Conservation (phyloP, 306 rosid genomes). For the Pyrus bretschneideri region DNA sequence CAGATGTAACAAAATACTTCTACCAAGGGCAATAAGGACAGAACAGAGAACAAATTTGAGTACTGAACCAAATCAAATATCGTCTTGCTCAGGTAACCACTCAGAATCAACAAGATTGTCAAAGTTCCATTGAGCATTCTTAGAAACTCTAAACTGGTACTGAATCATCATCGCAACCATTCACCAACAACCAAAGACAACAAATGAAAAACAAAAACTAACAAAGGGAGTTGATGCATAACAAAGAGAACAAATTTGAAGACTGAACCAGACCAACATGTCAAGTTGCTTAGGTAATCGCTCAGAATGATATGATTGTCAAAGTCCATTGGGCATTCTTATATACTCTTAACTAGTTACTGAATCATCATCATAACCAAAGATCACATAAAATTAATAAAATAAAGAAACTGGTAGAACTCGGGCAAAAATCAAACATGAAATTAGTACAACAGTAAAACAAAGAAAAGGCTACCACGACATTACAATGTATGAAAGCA, state of each 20-base stretch:
- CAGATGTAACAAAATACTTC: not conserved
- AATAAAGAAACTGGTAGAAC: not conserved
- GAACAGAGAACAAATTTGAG: not conserved
- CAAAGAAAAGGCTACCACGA: not conserved
- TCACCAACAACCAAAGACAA: not conserved
- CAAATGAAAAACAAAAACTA: not conserved
- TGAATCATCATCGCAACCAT: conserved; percentile 41
- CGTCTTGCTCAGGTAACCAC: conserved; percentile 49
- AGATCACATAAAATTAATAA: not conserved
- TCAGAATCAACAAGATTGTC: conserved; percentile 35
- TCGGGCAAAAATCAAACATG: not conserved
- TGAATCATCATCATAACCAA: conserved; percentile 42
- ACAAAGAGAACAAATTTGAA: not conserved
- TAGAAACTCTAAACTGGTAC: conserved; percentile 25
- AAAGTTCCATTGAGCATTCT: conserved; percentile 23
- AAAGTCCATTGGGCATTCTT: conserved; percentile 24
- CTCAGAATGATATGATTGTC: conserved; percentile 37
- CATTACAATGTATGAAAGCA: not conserved
- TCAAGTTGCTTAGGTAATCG: conserved; percentile 46
- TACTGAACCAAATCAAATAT: not conserved
- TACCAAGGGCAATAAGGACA: not conserved
- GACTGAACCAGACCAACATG: not conserved
- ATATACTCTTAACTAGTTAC: conserved; percentile 25
- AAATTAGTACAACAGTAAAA: not conserved
- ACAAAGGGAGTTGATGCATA: not conserved